phyloP scores from a whole-genome alignment of 2,329 filamentous ascomycete species.

The Mollisiaceae sp. region DNA sequence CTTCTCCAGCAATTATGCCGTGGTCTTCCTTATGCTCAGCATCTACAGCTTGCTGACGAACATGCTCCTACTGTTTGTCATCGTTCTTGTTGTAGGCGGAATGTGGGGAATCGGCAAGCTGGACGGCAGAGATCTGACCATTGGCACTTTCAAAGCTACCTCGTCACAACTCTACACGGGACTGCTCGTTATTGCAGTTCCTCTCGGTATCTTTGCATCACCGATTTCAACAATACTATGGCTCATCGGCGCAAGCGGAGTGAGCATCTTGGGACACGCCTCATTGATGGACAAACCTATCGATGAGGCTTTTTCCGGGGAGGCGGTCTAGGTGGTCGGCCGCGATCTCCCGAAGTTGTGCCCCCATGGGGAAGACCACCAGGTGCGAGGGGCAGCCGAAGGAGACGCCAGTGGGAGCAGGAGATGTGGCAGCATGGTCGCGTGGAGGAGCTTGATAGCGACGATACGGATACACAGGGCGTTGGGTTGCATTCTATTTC shows the following conservation, averaged over 20 bases:
- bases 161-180: constrained; percentile 94
- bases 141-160: constrained; percentile 82
- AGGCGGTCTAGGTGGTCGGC: constrained; percentile 99
- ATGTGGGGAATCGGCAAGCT: constrained; percentile 93
- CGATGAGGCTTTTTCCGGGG: constrained; percentile 99
- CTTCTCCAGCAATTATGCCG: constrained; percentile 98
- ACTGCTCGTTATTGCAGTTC: constrained; percentile 81
- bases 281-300: constrained; percentile 97
- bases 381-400: constrained; percentile 77
- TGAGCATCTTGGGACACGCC: constrained; percentile 93
- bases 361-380: constrained; percentile 99
- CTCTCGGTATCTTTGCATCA: constrained; percentile 83
- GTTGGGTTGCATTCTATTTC: constrained; percentile 55
- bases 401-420: constrained; percentile 56
- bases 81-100: constrained; percentile 82
- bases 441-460: constrained; percentile 71
- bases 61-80: constrained; percentile 85
- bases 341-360: constrained; percentile 95
- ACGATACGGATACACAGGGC: constrained; percentile 60
- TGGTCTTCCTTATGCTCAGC: constrained; percentile 91
- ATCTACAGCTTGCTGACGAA: constrained; percentile 96
- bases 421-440: constrained; percentile 56
- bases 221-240: constrained; percentile 87
- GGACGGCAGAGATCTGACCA: constrained; percentile 83
- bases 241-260: constrained; percentile 94